phyloP scores from a whole-genome alignment of 2,329 filamentous ascomycete species.

The Beauveria varroae region DNA sequence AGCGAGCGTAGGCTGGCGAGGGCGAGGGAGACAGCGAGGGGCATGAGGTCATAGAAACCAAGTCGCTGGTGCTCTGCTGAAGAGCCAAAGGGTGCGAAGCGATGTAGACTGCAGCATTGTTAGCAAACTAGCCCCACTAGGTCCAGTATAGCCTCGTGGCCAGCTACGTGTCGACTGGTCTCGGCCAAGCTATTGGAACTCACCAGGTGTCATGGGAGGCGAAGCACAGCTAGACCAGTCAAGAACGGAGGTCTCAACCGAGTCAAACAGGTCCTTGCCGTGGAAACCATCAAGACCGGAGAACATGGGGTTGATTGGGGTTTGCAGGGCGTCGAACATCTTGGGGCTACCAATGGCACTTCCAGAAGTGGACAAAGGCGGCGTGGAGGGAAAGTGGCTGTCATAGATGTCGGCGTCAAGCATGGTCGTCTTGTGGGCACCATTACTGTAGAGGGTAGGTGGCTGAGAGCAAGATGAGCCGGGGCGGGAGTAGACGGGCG shows the following conservation, averaged over 20 bases:
- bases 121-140: constrained; percentile 21
- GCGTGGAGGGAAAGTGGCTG: constrained; percentile 75
- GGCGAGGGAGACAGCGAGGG: constrained; percentile 84
- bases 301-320: constrained; percentile 75
- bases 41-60: constrained; percentile 68
- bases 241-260: constrained; percentile 65
- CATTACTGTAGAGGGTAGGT: constrained; percentile 47
- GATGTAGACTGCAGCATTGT: constrained; percentile 40
- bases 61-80: constrained; percentile 58
- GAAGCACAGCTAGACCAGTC: constrained; percentile 74
- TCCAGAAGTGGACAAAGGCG: constrained; percentile 75
- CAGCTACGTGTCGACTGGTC: not conserved
- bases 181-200: constrained; percentile 30
- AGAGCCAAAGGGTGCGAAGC: constrained; percentile 50
- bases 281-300: constrained; percentile 59
- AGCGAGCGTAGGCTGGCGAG: constrained; percentile 61
- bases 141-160: not conserved
- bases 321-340: constrained; percentile 67
- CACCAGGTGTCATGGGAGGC: constrained; percentile 86
- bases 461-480: constrained; percentile 59
- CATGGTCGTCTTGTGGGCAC: constrained; percentile 67
- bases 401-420: constrained; percentile 69
- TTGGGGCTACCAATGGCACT: constrained; percentile 84
- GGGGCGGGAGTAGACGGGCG: constrained; percentile 58
- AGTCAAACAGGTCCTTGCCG: constrained; percentile 64